phyloP scores from a whole-genome alignment of 805 yeast genomes.

The Candida tammaniensis region DNA sequence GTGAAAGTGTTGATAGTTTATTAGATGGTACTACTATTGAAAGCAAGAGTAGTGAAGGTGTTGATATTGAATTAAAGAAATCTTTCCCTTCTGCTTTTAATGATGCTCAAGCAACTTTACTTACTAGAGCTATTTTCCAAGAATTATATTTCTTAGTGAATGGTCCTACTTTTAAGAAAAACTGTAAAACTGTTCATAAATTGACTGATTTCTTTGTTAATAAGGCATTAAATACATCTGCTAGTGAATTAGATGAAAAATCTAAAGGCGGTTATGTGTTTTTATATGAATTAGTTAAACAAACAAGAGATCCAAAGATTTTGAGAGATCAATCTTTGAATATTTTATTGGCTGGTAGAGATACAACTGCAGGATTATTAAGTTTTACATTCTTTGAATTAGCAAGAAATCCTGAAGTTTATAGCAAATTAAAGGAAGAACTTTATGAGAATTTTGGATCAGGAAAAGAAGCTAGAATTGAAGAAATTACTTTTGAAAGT shows the following conservation, averaged over 20 bases:
- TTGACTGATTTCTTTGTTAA: conserved; percentile 28
- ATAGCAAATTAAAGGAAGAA: conserved; percentile 29
- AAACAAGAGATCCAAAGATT: conserved; percentile 32
- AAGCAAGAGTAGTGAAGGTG: conserved; percentile 12
- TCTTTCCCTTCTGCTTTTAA: conserved; percentile 36
- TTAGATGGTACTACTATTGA: conserved; percentile 21
- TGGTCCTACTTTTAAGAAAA: conserved; percentile 19
- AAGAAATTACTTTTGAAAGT: conserved; percentile 34
- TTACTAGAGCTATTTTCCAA: conserved; percentile 25
- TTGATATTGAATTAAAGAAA: conserved; percentile 26
- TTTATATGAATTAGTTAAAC: conserved; percentile 38
- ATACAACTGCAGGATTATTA: conserved; percentile 40
- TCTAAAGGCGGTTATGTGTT: conserved; percentile 30
- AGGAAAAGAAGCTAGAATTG: conserved; percentile 26
- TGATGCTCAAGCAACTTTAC: conserved; percentile 27
- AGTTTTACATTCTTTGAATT: conserved; percentile 34
- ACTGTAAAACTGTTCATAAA: conserved; percentile 24
- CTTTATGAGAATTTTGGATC: conserved; percentile 28
- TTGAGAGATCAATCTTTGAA: conserved; percentile 39
- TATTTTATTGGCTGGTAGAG: conserved; percentile 42
- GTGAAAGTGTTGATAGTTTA: conserved; percentile 35
- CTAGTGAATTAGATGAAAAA: conserved; percentile 24
- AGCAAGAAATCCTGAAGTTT: conserved; percentile 31
- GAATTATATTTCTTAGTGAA: conserved; percentile 25
- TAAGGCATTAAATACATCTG: conserved; percentile 25